phyloP scores from a whole-genome alignment of 352 stramenopile genomes.

The Lagenidium sp. region DNA sequence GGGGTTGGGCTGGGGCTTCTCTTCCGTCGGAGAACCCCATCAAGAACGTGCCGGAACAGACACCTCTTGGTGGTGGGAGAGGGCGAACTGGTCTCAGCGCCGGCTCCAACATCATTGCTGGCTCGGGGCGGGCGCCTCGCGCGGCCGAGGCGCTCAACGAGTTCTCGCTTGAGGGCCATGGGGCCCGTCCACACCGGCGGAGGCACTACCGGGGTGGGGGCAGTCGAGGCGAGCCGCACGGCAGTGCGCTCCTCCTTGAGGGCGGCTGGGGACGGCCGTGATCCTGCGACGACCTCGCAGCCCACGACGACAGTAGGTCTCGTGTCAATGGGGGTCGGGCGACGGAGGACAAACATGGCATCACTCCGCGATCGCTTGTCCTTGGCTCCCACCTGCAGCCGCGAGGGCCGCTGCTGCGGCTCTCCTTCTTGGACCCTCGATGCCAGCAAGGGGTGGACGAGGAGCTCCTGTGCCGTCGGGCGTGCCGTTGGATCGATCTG shows the following conservation, averaged over 20 bases:
- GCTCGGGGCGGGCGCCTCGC: neutral
- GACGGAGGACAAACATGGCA: conserved; percentile 3
- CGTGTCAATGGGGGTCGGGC: conserved; percentile 9
- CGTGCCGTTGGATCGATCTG: conserved; percentile 36
- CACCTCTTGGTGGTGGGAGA: conserved; percentile 9
- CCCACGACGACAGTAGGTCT: conserved; percentile 7
- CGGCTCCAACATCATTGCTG: no score
- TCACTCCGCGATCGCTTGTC: no score
- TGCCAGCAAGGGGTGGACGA: conserved; percentile 16
- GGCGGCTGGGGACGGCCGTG: conserved; percentile 4
- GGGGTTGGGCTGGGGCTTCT: no score
- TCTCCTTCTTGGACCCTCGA: neutral
- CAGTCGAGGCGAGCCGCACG: no score
- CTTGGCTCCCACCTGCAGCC: no score
- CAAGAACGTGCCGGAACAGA: conserved; percentile 10
- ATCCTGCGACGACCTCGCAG: conserved; percentile 6
- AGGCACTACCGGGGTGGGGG: no score
- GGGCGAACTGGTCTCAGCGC: no score
- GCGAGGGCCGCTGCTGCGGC: no score
- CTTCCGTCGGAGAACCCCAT: conserved; percentile 21
- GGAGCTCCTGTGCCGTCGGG: conserved; percentile 25
- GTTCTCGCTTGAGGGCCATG: neutral
- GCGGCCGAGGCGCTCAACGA: neutral
- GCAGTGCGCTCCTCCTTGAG: conserved; percentile 10
- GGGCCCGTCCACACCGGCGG: conserved; percentile 2